These are phyloP conservation scores for Ailanthus altissimus DNA, from an alignment of 345 rosid species.

Conservation along the genomic window DNA sequence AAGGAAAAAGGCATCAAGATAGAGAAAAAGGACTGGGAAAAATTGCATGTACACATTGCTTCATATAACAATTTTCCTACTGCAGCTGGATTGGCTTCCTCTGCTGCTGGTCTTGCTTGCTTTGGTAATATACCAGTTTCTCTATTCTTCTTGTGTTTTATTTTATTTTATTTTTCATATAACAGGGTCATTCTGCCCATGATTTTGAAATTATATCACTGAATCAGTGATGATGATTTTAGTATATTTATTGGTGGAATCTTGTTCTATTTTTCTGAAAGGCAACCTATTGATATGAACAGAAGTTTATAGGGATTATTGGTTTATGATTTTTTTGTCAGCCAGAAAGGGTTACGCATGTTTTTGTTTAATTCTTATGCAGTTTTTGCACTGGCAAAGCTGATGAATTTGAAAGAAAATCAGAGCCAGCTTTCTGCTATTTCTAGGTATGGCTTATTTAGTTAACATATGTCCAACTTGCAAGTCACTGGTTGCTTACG, in stretches of 20 bases:
- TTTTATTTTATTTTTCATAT: neutral
- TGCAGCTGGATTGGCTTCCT: constrained; percentile 99
- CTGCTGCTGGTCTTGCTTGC: constrained; percentile 99
- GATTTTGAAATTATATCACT: neutral
- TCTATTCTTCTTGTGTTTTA: neutral
- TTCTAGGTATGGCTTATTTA: constrained; percentile 61
- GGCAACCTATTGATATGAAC: neutral
- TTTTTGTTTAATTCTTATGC: constrained; percentile 24
- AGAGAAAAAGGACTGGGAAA: constrained; percentile 83
- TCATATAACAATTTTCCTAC: constrained; percentile 94
- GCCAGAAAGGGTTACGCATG: neutral
- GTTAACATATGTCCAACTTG: neutral
- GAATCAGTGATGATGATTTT: too few species aligned
- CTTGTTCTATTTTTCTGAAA: neutral
- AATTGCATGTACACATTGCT: constrained; percentile 78
- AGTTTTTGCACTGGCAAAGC: constrained; percentile 93
- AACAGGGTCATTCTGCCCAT: neutral
- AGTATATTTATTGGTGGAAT: neutral
- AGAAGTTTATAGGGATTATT: neutral
- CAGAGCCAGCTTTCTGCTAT: constrained; percentile 91
- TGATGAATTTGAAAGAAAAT: constrained; percentile 89
- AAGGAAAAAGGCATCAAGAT: constrained; percentile 77
- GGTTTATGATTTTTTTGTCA: neutral
- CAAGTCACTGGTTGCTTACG: constrained; percentile 5
- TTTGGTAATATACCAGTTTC: constrained; percentile 50